A percentile compares a stretch with the other conserved stretches of the same genome.
Conservation (phyloP, 495 filamentous ascomycete species). For the Aspergillus campestris region DNA sequence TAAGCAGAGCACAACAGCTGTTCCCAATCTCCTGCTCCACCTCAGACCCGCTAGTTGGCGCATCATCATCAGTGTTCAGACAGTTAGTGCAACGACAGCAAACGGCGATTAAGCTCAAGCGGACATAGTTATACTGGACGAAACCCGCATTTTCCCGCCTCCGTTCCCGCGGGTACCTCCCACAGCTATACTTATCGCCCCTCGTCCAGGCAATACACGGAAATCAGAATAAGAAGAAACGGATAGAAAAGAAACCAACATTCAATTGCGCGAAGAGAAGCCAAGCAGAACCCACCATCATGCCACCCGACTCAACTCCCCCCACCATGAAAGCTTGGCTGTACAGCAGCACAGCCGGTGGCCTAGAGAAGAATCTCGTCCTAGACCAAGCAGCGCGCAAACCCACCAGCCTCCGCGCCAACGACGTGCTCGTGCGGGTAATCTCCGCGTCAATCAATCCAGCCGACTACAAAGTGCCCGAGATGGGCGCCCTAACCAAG, state of each 20-base stretch:
- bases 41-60: no score
- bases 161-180: no score
- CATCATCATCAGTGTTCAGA: no score
- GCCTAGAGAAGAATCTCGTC: slow-evolving; percentile 50
- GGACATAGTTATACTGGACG: no score
- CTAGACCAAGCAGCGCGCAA: slow-evolving; percentile 39
- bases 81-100: no score
- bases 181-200: no score
- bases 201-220: no score
- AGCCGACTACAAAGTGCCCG: slow-evolving; percentile 60
- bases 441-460: slow-evolving; percentile 53
- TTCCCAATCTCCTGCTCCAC: no score
- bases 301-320: slow-evolving; percentile 14
- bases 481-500: slow-evolving; percentile 36
- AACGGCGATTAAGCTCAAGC: no score
- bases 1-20: no score
- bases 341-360: slow-evolving; percentile 38
- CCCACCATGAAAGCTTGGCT: slow-evolving; percentile 57
- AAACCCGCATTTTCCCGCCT: no score
- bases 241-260: background rate
- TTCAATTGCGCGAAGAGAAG: background rate
- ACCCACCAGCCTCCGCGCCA: slow-evolving; percentile 22
- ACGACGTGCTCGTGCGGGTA: slow-evolving; percentile 50
- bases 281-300: background rate
- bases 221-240: no score